A percentile compares a stretch with the other conserved stretches of the same genome.
Conservation (phyloP, 176 grass and related monocot genomes). For the Lolium rigidum region DNA sequence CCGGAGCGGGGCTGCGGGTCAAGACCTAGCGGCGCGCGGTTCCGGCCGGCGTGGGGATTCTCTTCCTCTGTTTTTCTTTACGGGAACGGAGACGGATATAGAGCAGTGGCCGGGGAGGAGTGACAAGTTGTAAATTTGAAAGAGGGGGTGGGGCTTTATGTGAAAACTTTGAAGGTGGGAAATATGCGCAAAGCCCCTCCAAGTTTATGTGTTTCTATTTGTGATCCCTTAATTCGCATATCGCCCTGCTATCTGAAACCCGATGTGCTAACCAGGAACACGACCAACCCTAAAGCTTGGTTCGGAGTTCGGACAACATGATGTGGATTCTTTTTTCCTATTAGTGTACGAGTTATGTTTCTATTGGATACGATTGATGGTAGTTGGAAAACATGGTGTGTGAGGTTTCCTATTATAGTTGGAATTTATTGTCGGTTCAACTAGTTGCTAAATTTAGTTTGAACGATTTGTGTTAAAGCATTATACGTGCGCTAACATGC, state of each 20-base stretch:
- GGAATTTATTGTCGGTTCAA: neutral
- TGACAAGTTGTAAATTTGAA: neutral
- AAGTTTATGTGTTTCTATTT: neutral
- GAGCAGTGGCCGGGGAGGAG: neutral
- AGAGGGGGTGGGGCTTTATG: neutral
- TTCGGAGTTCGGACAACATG: too few species aligned
- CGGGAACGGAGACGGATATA: neutral
- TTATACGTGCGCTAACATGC: neutral
- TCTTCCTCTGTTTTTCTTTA: neutral
- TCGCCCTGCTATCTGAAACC: neutral
- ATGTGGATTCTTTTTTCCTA: too few species aligned
- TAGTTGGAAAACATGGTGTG: neutral
- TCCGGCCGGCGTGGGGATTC: neutral
- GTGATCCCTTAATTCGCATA: too few species aligned
- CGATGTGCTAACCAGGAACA: neutral
- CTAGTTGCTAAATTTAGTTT: neutral
- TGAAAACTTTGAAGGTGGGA: neutral
- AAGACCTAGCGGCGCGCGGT: neutral
- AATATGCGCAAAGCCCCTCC: neutral
- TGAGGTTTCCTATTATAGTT: neutral
- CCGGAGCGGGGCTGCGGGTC: slow-evolving; percentile 22
- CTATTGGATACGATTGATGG: neutral
- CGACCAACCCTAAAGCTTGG: too few species aligned
- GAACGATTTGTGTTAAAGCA: neutral
- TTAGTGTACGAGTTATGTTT: too few species aligned